Evolutionary conservation across 2,329 filamentous ascomycete genomes (phyloP).

Genomic region (Exophiala oligosperma): DNA sequence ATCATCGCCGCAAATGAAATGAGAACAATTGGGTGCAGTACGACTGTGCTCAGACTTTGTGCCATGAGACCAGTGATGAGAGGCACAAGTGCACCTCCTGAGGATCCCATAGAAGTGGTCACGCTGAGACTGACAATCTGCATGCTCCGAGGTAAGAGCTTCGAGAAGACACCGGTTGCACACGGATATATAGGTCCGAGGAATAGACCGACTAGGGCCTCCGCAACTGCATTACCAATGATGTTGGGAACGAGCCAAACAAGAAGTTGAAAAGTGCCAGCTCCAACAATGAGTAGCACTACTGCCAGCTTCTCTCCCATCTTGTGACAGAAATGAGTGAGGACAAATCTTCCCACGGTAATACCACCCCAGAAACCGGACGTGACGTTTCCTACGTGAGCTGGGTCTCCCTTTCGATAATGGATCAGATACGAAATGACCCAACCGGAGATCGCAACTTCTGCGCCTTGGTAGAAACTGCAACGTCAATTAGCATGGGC

Average conservation of each 20-base stretch:
- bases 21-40: constrained; percentile 57
- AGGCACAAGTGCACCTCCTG: constrained; percentile 44
- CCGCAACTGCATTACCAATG: constrained; percentile 56
- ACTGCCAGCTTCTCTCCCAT: constrained; percentile 73
- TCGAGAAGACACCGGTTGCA: constrained; percentile 34
- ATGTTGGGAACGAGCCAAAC: constrained; percentile 35
- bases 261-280: constrained; percentile 46
- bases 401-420: constrained; percentile 67
- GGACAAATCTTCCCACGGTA: constrained; percentile 70
- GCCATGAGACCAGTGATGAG: constrained; percentile 52
- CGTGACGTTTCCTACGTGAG: constrained; percentile 76
- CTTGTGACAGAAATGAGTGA: constrained; percentile 65
- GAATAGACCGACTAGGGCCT: constrained; percentile 69
- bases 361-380: constrained; percentile 66
- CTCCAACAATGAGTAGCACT: constrained; percentile 60
- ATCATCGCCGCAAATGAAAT: constrained; percentile 57
- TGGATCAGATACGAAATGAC: constrained; percentile 81
- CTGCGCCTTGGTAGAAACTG: constrained; percentile 74
- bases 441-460: constrained; percentile 83
- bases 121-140: constrained; percentile 43
- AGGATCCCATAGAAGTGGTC: constrained; percentile 43
- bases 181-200: constrained; percentile 80
- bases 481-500: neutral
- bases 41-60: constrained; percentile 48
- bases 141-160: constrained; percentile 37